These are phyloP conservation scores for Brassica juncea DNA, from an alignment of 345 rosid species.

Conservation along the genomic window DNA sequence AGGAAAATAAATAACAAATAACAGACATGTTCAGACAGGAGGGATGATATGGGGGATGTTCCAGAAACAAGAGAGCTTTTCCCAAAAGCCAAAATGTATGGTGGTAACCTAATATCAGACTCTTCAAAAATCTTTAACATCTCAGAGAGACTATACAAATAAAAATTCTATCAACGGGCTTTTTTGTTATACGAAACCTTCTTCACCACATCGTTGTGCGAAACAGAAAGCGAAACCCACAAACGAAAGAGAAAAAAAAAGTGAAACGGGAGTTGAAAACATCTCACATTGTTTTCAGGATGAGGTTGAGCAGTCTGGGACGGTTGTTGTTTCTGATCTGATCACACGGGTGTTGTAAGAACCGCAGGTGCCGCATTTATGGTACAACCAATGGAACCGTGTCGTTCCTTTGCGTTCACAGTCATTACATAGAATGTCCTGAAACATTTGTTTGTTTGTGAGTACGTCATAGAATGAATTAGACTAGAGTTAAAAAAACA, in stretches of 20 bases:
- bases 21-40: conserved; percentile 14
- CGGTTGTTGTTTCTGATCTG: conserved; percentile 45
- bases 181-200: conserved; percentile 24
- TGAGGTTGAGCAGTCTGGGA: conserved; percentile 43
- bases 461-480: background rate
- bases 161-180: conserved; percentile 30
- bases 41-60: conserved; percentile 1
- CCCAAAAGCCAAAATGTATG: conserved; percentile 30
- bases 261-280: conserved; percentile 8
- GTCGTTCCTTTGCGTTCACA: conserved; percentile 70
- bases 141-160: conserved; percentile 38
- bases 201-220: conserved; percentile 32
- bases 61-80: conserved; percentile 21
- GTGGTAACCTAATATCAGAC: conserved; percentile 36
- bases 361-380: conserved; percentile 72
- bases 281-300: conserved; percentile 34
- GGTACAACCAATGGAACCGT: conserved; percentile 84
- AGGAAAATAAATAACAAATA: background rate
- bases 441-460: conserved; percentile 15
- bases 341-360: conserved; percentile 89
- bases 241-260: background rate
- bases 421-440: conserved; percentile 81
- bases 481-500: background rate
- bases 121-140: conserved; percentile 33
- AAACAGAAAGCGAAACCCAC: conserved; percentile 5